These are phyloP conservation scores for Globisporangium rhizosaccharum DNA, from an alignment of 352 stramenopile species.

Conservation along the genomic window DNA sequence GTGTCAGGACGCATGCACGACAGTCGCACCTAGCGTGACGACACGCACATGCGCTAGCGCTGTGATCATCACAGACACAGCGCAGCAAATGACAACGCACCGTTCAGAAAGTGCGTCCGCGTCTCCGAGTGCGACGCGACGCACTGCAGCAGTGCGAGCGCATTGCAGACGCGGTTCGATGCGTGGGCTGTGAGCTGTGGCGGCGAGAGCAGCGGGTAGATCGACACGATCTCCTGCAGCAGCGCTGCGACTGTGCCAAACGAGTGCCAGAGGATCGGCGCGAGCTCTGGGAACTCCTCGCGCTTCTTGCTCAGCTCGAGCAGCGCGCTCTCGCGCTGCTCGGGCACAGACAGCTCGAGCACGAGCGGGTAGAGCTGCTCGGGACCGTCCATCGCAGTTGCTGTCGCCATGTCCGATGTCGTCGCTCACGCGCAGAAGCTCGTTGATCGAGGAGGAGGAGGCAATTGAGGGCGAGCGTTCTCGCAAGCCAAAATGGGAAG, in stretches of 20 bases:
- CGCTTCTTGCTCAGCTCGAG: slow-evolving; percentile 98
- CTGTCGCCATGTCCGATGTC: neutral
- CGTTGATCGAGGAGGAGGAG: neutral
- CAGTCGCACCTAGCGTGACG: neutral
- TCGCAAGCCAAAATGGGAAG: neutral
- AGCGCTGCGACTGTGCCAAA: slow-evolving; percentile 96
- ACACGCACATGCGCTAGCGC: neutral
- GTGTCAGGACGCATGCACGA: neutral
- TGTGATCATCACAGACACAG: neutral
- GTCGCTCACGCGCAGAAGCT: neutral
- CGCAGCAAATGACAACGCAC: slow-evolving; percentile 22
- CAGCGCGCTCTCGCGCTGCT: slow-evolving; percentile 95
- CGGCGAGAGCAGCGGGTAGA: slow-evolving; percentile 96
- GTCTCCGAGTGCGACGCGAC: slow-evolving; percentile 98
- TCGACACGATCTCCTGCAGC: slow-evolving; percentile 98
- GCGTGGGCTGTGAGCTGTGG: slow-evolving; percentile 96
- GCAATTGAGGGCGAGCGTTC: neutral
- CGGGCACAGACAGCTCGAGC: slow-evolving; percentile 90
- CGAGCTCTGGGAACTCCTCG: slow-evolving; percentile 96
- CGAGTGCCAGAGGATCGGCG: slow-evolving; percentile 97
- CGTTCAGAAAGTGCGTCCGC: slow-evolving; percentile 94
- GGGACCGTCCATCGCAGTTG: slow-evolving; percentile 25
- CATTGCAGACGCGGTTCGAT: slow-evolving; percentile 98
- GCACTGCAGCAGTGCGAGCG: slow-evolving; percentile 96
- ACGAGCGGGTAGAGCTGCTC: slow-evolving; percentile 89